phyloP scores from a whole-genome alignment of 257 asterid genomes.

The Salvia miltiorrhiza region DNA sequence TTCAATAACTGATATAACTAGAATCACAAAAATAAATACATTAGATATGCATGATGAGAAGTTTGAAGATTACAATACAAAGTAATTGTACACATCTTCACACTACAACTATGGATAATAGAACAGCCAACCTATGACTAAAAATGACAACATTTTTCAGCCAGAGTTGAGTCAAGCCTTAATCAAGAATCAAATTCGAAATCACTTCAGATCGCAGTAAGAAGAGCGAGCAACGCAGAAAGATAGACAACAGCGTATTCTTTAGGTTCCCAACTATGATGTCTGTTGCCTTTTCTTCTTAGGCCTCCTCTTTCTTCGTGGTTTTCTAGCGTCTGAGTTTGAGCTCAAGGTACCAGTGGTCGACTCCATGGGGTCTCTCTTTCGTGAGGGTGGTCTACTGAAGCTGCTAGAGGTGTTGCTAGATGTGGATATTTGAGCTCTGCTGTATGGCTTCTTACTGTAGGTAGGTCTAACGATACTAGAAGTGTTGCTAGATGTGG shows the following conservation, averaged over 20 bases:
- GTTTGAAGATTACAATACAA: constrained; percentile 1
- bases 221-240: background rate
- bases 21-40: too few species aligned
- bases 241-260: background rate
- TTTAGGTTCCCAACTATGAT: background rate
- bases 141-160: constrained; percentile 6
- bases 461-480: constrained; percentile 45
- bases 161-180: background rate
- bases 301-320: constrained; percentile 83
- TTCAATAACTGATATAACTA: too few species aligned
- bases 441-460: background rate
- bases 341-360: constrained; percentile 55
- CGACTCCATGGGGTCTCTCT: constrained; percentile 47
- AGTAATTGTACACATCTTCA: constrained; percentile 7
- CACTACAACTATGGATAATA: background rate
- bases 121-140: background rate
- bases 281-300: constrained; percentile 90
- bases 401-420: constrained; percentile 74
- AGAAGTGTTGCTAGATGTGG: constrained; percentile 80
- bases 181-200: background rate
- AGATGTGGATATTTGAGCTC: constrained; percentile 56
- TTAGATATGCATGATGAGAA: background rate
- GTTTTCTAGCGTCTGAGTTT: constrained; percentile 69
- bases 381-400: constrained; percentile 40
- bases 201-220: background rate